phyloP scores from a whole-genome alignment of 768 basidiomycete species.

The Suillus decipiens region DNA sequence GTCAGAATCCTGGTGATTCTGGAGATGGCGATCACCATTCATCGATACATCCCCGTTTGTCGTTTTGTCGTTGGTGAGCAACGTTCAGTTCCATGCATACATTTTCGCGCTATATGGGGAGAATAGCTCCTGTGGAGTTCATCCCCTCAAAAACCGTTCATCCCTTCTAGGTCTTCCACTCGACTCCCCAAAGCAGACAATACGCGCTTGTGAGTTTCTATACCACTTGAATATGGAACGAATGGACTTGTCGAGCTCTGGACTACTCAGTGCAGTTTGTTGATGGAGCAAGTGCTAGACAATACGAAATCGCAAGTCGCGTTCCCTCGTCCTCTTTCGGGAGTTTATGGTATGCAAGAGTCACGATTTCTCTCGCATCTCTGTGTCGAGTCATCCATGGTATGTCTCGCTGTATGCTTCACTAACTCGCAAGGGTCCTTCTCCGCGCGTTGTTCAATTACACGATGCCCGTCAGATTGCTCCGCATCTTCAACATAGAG shows the following conservation, averaged over 20 bases:
- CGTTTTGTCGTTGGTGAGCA: neutral
- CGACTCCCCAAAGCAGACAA: neutral
- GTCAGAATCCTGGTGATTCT: neutral
- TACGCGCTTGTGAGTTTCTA: neutral
- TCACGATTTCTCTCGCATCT: neutral
- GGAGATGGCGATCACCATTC: neutral
- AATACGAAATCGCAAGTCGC: slow-evolving; percentile 12
- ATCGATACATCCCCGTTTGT: neutral
- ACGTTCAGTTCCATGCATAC: neutral
- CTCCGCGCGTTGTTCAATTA: slow-evolving; percentile 1
- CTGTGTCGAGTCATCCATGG: slow-evolving; percentile 8
- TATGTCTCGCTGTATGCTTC: slow-evolving; percentile 4
- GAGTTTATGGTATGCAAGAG: neutral
- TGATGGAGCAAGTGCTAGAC: slow-evolving; percentile 14
- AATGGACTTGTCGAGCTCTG: slow-evolving; percentile 18
- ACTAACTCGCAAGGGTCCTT: neutral
- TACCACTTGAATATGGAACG: slow-evolving; percentile 21
- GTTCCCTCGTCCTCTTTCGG: neutral
- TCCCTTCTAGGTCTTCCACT: neutral
- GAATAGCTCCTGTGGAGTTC: neutral
- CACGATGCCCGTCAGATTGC: neutral
- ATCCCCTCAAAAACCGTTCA: neutral
- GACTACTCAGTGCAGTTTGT: slow-evolving; percentile 16
- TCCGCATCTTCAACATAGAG: neutral
- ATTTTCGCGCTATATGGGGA: neutral